Evolutionary conservation across 352 stramenopile genomes (phyloP), one percentile per base, ranked within the genome.

Genomic region (Phytophthora citrophthora): DNA sequence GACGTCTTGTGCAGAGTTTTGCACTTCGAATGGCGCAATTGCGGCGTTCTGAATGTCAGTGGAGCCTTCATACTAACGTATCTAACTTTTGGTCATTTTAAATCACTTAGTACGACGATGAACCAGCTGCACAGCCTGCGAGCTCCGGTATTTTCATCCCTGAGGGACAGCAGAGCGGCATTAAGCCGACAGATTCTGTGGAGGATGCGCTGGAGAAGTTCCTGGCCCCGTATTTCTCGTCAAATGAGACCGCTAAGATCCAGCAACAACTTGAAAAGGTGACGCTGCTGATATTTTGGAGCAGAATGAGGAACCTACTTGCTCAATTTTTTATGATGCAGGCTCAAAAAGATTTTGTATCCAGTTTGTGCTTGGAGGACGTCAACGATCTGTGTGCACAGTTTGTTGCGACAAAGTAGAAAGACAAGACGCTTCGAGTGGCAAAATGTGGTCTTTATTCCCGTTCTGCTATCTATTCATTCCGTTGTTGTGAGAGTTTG

Each of bases 311-410:
- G 26, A 46, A 13, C 9, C 2, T 13, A 4, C 9, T 34, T 34
- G 29, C 29, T 34, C 8, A 34, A 0, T 34, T 34, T 34, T 34
- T 34, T 34, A 34, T 34, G 29, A 2, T 55, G 24, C 32, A 90
- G 83, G 63, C 74, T 0, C 77, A 90, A 41, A 31, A 27, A 23
- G 77, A 85, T 48, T 91, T 93, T 41, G 45, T 93, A 8, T 70
- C 77, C 16, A 74, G 74, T 10, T 59, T 92, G 12, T 82, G 77
- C 54, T 65, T 92, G 3, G 83, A 92, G 44, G 79, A 92, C 52
- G 70, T 90, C 20, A 72, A 92, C 59, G 83, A 92, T 52, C 67
- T 92, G 16, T 90, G 83, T 45, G 81, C 78, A 32, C 81, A 92
- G 64, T 89, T 92, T 54, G 73, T 87, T 0, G 12, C 40, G 51